These are phyloP conservation scores for Chlamydomonas asymmetrica DNA, from an alignment of 139 green algal genomes.

Conservation along the genomic window DNA sequence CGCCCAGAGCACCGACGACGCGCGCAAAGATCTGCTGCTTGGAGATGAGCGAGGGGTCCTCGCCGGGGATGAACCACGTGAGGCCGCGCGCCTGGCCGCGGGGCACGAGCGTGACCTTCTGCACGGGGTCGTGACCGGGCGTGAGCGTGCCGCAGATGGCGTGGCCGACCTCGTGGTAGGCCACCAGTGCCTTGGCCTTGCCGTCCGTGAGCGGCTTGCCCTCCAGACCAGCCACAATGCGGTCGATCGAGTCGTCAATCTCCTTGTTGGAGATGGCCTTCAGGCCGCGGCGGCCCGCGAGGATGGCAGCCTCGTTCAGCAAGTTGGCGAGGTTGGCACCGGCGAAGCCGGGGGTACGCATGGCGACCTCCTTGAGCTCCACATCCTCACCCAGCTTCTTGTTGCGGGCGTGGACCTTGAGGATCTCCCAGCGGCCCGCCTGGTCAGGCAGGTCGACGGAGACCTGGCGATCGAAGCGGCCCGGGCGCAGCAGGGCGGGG, in stretches of 20 bases:
- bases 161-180: slow-evolving; percentile 89
- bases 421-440: slow-evolving; percentile 93
- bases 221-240: slow-evolving; percentile 98
- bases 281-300: slow-evolving; percentile 87
- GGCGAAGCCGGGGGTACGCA: slow-evolving; percentile 91
- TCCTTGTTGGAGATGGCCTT: slow-evolving; percentile 71
- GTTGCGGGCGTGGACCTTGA: slow-evolving; percentile 94
- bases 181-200: slow-evolving; percentile 95
- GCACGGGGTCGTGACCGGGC: slow-evolving; percentile 94
- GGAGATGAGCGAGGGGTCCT: slow-evolving; percentile 95
- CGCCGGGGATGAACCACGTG: slow-evolving; percentile 95
- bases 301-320: slow-evolving; percentile 98
- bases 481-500: slow-evolving; percentile 96
- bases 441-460: slow-evolving; percentile 95
- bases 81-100: slow-evolving; percentile 94
- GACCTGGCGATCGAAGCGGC: slow-evolving; percentile 94
- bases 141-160: slow-evolving; percentile 96
- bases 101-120: slow-evolving; percentile 99
- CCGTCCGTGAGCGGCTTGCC: slow-evolving; percentile 96
- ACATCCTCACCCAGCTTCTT: slow-evolving; percentile 97
- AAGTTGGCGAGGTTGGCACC: slow-evolving; percentile 98
- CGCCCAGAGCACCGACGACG: slow-evolving; percentile 95
- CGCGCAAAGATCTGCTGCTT: slow-evolving; percentile 97
- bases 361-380: slow-evolving; percentile 89
- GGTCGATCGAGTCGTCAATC: slow-evolving; percentile 97